A percentile compares a stretch with the other conserved stretches of the same genome.
Conservation (phyloP, 768 basidiomycete genomes). For the Termitomyces sp. region DNA sequence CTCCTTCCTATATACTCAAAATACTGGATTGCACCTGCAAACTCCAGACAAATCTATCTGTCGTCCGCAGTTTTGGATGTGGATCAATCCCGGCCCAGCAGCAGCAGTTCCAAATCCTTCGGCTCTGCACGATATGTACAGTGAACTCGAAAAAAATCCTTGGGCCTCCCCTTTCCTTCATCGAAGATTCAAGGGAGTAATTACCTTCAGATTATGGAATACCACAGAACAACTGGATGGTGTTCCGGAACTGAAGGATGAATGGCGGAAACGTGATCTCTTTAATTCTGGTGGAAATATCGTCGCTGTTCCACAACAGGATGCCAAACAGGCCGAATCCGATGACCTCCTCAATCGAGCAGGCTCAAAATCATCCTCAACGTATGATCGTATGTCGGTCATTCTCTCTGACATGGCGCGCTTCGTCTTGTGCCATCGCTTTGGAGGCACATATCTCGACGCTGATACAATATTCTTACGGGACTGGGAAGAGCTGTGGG, state of each 20-base stretch:
- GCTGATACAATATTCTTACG: slow-evolving; percentile 94
- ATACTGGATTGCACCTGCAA: slow-evolving; percentile 73
- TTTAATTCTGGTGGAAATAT: slow-evolving; percentile 87
- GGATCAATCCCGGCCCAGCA: slow-evolving; percentile 98
- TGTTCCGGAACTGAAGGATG: slow-evolving; percentile 80
- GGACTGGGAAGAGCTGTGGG: slow-evolving; percentile 99
- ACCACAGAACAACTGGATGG: slow-evolving; percentile 96
- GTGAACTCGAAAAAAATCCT: slow-evolving; percentile 74
- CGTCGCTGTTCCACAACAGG: slow-evolving; percentile 53
- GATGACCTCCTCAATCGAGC: slow-evolving; percentile 61
- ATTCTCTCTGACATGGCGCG: slow-evolving; percentile 96
- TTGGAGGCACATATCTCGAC: slow-evolving; percentile 95
- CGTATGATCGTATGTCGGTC: slow-evolving; percentile 88
- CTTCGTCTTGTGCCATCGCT: slow-evolving; percentile 95
- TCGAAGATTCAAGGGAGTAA: slow-evolving; percentile 83
- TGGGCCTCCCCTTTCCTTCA: slow-evolving; percentile 97
- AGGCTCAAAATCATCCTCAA: slow-evolving; percentile 78
- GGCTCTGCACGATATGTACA: slow-evolving; percentile 79
- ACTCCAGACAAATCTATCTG: slow-evolving; percentile 53
- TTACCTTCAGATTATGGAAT: slow-evolving; percentile 97
- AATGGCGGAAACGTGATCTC: slow-evolving; percentile 81
- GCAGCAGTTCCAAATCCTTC: slow-evolving; percentile 82
- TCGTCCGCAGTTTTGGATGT: slow-evolving; percentile 92
- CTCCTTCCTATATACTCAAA: slow-evolving; percentile 96
- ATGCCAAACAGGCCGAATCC: slow-evolving; percentile 24